Conservation (phyloP, 495 filamentous ascomycete genomes). For the Aspergillus ostianus region DNA sequence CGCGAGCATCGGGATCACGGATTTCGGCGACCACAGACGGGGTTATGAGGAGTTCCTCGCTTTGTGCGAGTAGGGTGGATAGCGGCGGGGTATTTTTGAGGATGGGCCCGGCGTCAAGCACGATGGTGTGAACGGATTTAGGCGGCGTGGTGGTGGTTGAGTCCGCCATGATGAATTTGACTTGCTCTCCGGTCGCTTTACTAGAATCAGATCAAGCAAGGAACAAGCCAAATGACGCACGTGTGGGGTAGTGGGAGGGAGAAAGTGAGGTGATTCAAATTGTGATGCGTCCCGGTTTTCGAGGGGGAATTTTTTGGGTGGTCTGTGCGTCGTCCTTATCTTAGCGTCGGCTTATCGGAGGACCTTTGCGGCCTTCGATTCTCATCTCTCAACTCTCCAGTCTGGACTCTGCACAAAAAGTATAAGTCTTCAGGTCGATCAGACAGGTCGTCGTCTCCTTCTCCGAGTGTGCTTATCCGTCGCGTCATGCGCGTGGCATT, state of each 20-base stretch:
- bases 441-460: background rate
- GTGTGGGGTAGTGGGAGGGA: background rate
- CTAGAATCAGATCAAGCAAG: background rate
- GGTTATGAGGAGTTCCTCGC: slow-evolving; percentile 78
- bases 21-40: slow-evolving; percentile 88
- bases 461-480: background rate
- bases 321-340: slow-evolving; percentile 23
- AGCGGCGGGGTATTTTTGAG: slow-evolving; percentile 83
- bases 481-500: background rate
- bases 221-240: background rate
- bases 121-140: slow-evolving; percentile 79
- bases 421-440: background rate
- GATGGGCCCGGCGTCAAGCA: slow-evolving; percentile 89
- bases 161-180: slow-evolving; percentile 38
- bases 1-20: slow-evolving; percentile 75
- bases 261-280: slow-evolving; percentile 7
- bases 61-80: slow-evolving; percentile 70
- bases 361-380: background rate
- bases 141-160: slow-evolving; percentile 26
- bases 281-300: background rate
- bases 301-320: slow-evolving; percentile 18
- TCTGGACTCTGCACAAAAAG: too few relatives aligned
- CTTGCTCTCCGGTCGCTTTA: background rate
- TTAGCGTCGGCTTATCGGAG: slow-evolving; percentile 15
- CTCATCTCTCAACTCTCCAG: too few relatives aligned